Evolutionary conservation across 73 alveolate species (phyloP).

Genomic region (Tetrahymena malaccensis): DNA sequence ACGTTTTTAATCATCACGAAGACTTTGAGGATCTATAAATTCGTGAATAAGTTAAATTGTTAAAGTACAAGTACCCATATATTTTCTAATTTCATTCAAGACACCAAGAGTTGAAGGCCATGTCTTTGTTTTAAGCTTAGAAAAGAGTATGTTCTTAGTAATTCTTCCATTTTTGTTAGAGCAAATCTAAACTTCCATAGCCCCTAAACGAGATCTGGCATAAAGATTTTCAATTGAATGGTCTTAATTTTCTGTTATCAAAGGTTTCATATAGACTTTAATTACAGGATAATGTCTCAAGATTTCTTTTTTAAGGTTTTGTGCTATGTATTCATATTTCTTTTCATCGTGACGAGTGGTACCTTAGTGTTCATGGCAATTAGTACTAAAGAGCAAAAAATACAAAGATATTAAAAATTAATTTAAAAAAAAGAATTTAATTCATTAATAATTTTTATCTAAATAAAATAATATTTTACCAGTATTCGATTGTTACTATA

Average conservation of each 20-base stretch:
- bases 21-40: background rate
- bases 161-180: slow-evolving; percentile 28
- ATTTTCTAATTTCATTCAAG: slow-evolving; percentile 8
- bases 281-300: slow-evolving; percentile 36
- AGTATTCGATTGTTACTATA: slow-evolving; percentile 33
- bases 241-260: slow-evolving; percentile 35
- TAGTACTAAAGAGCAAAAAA: slow-evolving; percentile 10
- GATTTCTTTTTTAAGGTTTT: slow-evolving; percentile 33
- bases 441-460: background rate
- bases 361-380: slow-evolving; percentile 44
- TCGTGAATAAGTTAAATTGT: slow-evolving; percentile 8
- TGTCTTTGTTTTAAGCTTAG: slow-evolving; percentile 23
- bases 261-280: slow-evolving; percentile 46
- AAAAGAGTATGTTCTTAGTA: slow-evolving; percentile 4
- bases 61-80: slow-evolving; percentile 17
- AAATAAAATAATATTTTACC: background rate
- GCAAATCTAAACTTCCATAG: slow-evolving; percentile 35
- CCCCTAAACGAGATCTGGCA: slow-evolving; percentile 24
- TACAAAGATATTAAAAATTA: background rate
- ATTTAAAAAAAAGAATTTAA: background rate
- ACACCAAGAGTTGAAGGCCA: slow-evolving; percentile 42
- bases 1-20: background rate
- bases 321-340: slow-evolving; percentile 26
- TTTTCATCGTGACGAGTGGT: slow-evolving; percentile 48
- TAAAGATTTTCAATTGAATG: slow-evolving; percentile 28